These are phyloP conservation scores for Babesia divergens DNA, from an alignment of 169 alveolate species.

Conservation along the genomic window DNA sequence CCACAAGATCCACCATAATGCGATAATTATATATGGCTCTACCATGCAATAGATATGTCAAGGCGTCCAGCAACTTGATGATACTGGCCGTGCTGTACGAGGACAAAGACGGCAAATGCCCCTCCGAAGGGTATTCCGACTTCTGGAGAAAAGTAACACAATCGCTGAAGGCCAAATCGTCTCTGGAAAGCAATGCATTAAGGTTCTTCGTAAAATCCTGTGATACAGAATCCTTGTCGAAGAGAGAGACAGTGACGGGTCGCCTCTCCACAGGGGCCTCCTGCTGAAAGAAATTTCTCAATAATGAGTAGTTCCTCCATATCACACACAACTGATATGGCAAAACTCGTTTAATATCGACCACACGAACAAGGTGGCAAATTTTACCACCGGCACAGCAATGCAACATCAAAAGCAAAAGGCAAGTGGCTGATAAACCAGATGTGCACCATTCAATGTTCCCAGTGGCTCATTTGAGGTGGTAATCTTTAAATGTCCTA, in stretches of 20 bases:
- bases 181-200: neutral
- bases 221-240: conserved; percentile 31
- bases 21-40: neutral
- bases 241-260: conserved; percentile 12
- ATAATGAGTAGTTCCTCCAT: neutral
- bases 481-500: too few species aligned
- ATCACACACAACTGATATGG: too few species aligned
- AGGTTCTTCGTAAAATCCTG: conserved; percentile 22
- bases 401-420: neutral
- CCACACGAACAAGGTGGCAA: neutral
- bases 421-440: too few species aligned
- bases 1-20: neutral
- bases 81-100: neutral
- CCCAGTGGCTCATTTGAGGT: too few species aligned
- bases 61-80: neutral
- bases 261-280: neutral
- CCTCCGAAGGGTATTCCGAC: conserved; percentile 3
- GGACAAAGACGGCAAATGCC: neutral
- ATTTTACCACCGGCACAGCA: neutral
- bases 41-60: neutral
- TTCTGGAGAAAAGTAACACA: neutral
- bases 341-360: neutral
- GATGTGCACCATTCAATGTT: too few species aligned
- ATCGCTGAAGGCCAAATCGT: neutral
- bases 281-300: neutral